A percentile compares a stretch with the other conserved stretches of the same genome.
Conservation (phyloP, 2,329 filamentous ascomycete species). For the Epichloe baconii region DNA sequence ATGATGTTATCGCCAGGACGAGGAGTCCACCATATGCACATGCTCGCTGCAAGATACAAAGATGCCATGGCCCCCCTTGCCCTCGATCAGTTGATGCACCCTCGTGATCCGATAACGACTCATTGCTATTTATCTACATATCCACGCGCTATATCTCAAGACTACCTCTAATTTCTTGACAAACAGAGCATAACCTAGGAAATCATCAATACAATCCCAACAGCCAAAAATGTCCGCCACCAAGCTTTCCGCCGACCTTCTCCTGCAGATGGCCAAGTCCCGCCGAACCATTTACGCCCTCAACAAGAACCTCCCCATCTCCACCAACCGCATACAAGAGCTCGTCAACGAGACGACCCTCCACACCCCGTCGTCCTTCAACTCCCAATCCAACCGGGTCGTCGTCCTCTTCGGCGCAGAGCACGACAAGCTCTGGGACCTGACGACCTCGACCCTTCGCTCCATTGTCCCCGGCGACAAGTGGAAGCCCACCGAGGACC, state of each 20-base stretch:
- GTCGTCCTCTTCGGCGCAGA: conserved; percentile 70
- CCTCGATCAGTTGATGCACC: no score
- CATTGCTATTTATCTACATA: no score
- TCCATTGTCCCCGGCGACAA: conserved; percentile 50
- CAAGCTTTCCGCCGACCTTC: conserved; percentile 30
- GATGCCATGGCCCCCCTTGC: no score
- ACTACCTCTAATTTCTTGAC: not conserved
- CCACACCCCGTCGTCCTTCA: conserved; percentile 71
- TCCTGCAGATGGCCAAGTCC: conserved; percentile 52
- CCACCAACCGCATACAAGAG: conserved; percentile 44
- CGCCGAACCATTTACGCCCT: conserved; percentile 60
- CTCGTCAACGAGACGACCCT: conserved; percentile 52
- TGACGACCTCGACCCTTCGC: conserved; percentile 38
- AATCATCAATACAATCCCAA: not conserved
- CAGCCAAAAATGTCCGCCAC: conserved; percentile 26
- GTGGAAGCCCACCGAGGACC: conserved; percentile 39
- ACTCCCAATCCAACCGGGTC: conserved; percentile 70
- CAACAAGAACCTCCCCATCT: conserved; percentile 43
- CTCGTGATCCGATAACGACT: no score
- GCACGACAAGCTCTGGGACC: conserved; percentile 80
- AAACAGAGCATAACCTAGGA: conserved; percentile 7
- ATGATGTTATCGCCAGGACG: no score
- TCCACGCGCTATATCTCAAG: no score
- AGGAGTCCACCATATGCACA: no score
- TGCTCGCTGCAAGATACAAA: no score